Base-by-base conservation (phyloP, 257 asterid genomes). In the Osmanthus fragrans region DNA sequence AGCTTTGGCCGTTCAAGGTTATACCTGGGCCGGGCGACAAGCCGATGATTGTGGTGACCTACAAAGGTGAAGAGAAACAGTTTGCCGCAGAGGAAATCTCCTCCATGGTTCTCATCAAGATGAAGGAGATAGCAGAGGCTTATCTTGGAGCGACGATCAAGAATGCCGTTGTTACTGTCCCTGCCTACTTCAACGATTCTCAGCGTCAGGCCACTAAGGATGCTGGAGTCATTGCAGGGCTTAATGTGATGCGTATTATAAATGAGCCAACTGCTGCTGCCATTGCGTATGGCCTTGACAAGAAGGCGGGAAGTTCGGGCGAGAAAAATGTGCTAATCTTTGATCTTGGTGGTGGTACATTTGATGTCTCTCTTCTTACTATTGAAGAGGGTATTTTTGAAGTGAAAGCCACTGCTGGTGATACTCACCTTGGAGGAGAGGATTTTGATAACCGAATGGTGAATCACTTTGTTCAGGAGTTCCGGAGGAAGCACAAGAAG, bases 401-500 rank as follows among this genome's bases (percentile, higher is more conserved):
- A 56, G 65, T 56, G 65, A 56, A 56, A 29, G 65, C 65, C 65
- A 56, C 65, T n/a, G 65, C 65, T n/a, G 65, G 65, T n/a, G 65
- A 56, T 56, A 56, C 65, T 56, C 65, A 56, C 25, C 65, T 56
- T 10, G 65, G 65, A 18, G 65, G 65, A 56, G 65, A 56, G 7
- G 65, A 56, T 6, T 56, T 56, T 56, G 65, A 56, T 56, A 56
- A 56, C 65, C 25, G 65, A 56, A 56, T 56, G 65, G 65, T 56
- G 65, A 56, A 56, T 56, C 65, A 56, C 65, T 56, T 56, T 56
- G 65, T 56, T 2, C 65, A 56, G 65, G 65, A 56, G 65, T 56
- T 56, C 29, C n/a, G 16, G 65, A 56, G 65, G 29, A 56, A 56
- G 65, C 0, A n/a, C 65, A 56, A 56, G 65, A 56, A 56, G 65